Evolutionary conservation across 139 green algal species (phyloP).

Genomic region (Chara braunii): DNA sequence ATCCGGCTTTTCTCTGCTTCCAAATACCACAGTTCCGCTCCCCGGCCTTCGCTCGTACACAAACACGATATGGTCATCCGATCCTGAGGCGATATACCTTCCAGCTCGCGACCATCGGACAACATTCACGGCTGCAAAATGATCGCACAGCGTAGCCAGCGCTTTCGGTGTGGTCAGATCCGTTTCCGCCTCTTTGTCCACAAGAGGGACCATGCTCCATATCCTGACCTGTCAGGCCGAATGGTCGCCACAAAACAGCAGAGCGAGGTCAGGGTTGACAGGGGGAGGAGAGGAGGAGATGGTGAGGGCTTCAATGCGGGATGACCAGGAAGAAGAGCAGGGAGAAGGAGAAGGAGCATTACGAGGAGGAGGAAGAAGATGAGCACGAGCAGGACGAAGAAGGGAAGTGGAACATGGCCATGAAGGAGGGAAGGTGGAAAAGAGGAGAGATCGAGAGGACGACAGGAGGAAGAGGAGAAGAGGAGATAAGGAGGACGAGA

Average conservation of each 20-base stretch:
- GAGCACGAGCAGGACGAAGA: background rate
- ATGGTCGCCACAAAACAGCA: too few species aligned
- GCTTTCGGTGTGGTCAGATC: constrained; percentile 48
- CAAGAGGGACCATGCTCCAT: constrained; percentile 48
- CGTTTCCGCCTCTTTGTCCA: constrained; percentile 50
- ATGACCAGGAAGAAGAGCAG: too few species aligned
- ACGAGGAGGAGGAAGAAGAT: too few species aligned
- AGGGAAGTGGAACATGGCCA: background rate
- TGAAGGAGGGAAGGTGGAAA: background rate
- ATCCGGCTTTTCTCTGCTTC: constrained; percentile 50
- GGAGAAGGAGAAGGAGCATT: too few species aligned
- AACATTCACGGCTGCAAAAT: constrained; percentile 65
- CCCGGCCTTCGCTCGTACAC: constrained; percentile 62
- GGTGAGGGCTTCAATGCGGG: too few species aligned
- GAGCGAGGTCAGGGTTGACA: too few species aligned
- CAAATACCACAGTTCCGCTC: constrained; percentile 44
- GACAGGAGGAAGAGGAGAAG: background rate
- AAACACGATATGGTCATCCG: constrained; percentile 65
- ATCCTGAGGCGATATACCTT: constrained; percentile 54
- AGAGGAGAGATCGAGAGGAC: background rate
- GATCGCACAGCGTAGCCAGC: constrained; percentile 70
- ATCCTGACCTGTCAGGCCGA: constrained; percentile 39
- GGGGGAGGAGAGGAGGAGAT: too few species aligned
- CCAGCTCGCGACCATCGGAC: constrained; percentile 69
- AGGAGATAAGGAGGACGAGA: background rate